These are phyloP conservation scores for Fusarium clavum DNA, from an alignment of 2,329 filamentous ascomycete species.

Conservation along the genomic window DNA sequence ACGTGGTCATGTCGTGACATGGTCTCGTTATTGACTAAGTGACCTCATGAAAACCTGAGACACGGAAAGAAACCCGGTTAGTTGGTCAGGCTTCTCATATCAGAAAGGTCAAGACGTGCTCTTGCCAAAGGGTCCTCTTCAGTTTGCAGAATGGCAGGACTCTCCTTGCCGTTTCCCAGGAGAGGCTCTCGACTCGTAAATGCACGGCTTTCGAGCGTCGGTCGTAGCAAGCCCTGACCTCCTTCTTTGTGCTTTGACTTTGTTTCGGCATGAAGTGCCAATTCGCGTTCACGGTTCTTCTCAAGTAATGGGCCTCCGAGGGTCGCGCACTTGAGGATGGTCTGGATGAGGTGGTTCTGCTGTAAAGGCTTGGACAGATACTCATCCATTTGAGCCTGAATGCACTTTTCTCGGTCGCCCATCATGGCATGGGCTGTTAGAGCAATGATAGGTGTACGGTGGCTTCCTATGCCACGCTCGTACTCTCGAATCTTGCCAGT, in stretches of 20 bases:
- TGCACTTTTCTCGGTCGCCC: constrained; percentile 97
- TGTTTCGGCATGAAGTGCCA: constrained; percentile 62
- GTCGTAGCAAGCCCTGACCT: constrained; percentile 53
- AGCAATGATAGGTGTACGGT: constrained; percentile 94
- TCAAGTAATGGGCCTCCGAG: constrained; percentile 86
- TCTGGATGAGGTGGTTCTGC: constrained; percentile 97
- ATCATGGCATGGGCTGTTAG: constrained; percentile 98
- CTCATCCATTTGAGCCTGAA: constrained; percentile 99
- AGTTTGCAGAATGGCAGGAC: constrained; percentile 68
- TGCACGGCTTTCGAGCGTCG: constrained; percentile 67
- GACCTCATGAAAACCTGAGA: constrained; percentile 49
- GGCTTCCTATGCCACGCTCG: constrained; percentile 82
- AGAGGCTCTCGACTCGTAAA: constrained; percentile 76
- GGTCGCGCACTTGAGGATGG: constrained; percentile 95
- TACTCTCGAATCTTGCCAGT: constrained; percentile 97
- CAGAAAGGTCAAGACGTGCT: constrained; percentile 59
- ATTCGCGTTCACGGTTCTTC: constrained; percentile 74
- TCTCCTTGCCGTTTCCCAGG: constrained; percentile 66
- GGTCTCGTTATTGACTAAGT: constrained; percentile 41
- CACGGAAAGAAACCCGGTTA: constrained; percentile 41
- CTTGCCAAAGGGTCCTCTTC: constrained; percentile 61
- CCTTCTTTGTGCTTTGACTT: constrained; percentile 57
- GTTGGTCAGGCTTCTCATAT: constrained; percentile 55
- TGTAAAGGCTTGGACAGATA: constrained; percentile 97
- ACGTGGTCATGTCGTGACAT: background rate